Percentiles rank a stretch among this genome's conserved stretches.
These are phyloP conservation scores for Thuja plicata DNA, from an alignment of 83 land plant species.

Conservation along the genomic window DNA sequence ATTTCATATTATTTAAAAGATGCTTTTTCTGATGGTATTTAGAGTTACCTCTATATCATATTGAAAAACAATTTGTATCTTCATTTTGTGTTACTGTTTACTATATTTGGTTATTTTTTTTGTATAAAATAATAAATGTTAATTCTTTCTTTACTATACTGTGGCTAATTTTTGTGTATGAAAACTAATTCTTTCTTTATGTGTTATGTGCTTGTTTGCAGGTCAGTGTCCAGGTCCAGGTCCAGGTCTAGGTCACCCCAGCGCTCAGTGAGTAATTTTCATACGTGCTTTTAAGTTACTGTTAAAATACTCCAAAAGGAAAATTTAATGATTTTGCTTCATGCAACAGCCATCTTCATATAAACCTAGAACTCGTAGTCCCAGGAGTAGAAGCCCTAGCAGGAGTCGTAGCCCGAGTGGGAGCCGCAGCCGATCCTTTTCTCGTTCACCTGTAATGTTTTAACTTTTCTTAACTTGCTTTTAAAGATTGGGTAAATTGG, in stretches of 20 bases:
- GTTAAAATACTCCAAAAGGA: background rate
- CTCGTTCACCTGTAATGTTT: slow-evolving; percentile 10
- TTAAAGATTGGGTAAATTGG: background rate
- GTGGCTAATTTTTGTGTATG: background rate
- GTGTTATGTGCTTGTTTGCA: background rate
- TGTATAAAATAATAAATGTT: background rate
- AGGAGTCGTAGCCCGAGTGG: background rate
- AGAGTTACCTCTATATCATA: background rate
- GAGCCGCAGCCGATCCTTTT: slow-evolving; percentile 6
- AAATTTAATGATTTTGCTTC: background rate
- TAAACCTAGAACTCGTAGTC: slow-evolving; percentile 13
- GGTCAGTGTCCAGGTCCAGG: slow-evolving; percentile 9
- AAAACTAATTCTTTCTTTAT: background rate
- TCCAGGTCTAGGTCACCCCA: background rate
- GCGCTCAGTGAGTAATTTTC: background rate
- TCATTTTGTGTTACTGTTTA: background rate
- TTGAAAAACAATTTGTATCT: background rate
- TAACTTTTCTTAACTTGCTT: background rate
- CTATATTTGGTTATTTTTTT: background rate
- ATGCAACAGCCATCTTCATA: background rate
- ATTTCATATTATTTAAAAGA: background rate
- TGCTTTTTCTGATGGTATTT: background rate
- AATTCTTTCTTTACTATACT: background rate
- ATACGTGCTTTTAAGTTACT: background rate
- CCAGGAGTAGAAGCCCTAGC: background rate